Percentiles rank a stretch among this genome's conserved stretches.
Evolutionary conservation across 768 basidiomycete species (phyloP).

Genomic region (Gloeopeniophorella convolvens): DNA sequence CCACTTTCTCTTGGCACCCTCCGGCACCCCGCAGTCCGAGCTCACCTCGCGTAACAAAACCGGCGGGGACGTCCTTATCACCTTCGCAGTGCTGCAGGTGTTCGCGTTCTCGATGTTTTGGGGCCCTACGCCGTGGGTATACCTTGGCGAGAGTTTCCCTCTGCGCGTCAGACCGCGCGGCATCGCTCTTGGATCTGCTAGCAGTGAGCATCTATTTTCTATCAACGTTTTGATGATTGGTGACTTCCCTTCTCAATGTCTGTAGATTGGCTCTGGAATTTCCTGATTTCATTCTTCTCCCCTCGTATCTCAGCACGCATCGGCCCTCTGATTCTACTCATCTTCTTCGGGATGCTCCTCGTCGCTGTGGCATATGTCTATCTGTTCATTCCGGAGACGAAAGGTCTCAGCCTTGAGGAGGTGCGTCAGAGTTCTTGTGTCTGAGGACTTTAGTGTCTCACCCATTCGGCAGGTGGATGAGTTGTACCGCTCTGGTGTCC

Average conservation of each 20-base stretch:
- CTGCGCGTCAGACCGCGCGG: slow-evolving; percentile 71
- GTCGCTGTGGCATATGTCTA: slow-evolving; percentile 70
- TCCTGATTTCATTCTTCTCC: slow-evolving; percentile 66
- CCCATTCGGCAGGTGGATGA: too few relatives aligned
- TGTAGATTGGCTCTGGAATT: slow-evolving; percentile 66
- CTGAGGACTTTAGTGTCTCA: too few relatives aligned
- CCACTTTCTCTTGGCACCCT: slow-evolving; percentile 56
- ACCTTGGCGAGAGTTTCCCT: slow-evolving; percentile 79
- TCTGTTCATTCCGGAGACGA: slow-evolving; percentile 75
- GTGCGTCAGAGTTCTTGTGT: too few relatives aligned
- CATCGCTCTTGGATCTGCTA: slow-evolving; percentile 67
- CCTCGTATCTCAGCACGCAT: slow-evolving; percentile 59
- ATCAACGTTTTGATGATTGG: not conserved
- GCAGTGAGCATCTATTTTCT: slow-evolving; percentile 32
- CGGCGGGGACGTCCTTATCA: slow-evolving; percentile 62
- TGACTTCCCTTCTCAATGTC: not conserved
- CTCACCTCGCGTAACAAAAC: slow-evolving; percentile 51
- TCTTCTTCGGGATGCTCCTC: slow-evolving; percentile 69
- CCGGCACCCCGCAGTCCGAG: slow-evolving; percentile 38
- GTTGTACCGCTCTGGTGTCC: too few relatives aligned
- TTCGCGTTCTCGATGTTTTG: slow-evolving; percentile 67
- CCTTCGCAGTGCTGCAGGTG: slow-evolving; percentile 75
- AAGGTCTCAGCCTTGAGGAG: slow-evolving; percentile 70
- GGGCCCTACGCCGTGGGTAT: slow-evolving; percentile 70
- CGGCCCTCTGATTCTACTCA: slow-evolving; percentile 66